A percentile compares a stretch with the other conserved stretches of the same genome.
These are phyloP conservation scores for Macrolepiota dolichaula DNA, from an alignment of 768 basidiomycete genomes.

Conservation along the genomic window DNA sequence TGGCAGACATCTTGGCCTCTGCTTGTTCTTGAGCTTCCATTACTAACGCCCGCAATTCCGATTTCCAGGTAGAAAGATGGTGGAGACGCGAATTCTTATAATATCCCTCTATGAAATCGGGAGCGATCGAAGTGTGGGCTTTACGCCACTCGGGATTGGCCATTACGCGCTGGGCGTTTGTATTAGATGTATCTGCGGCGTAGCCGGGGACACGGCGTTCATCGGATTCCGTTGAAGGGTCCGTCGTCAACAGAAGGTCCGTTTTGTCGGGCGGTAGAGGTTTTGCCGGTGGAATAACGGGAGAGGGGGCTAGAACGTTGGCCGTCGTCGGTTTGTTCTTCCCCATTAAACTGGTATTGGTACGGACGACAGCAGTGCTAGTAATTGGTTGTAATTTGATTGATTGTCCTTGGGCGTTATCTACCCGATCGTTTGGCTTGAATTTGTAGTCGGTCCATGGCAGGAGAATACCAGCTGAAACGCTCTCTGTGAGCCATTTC, in stretches of 20 bases:
- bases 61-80: constrained; percentile 88
- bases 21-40: constrained; percentile 73
- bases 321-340: background rate
- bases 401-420: constrained; percentile 46
- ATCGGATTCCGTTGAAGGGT: constrained; percentile 38
- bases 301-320: background rate
- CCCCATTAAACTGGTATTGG: background rate
- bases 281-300: background rate
- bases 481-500: constrained; percentile 85
- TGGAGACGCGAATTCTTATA: constrained; percentile 90
- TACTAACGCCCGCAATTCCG: constrained; percentile 79
- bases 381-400: constrained; percentile 32
- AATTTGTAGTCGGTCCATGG: constrained; percentile 81
- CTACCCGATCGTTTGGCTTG: constrained; percentile 42
- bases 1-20: constrained; percentile 31
- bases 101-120: constrained; percentile 84
- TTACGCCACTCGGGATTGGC: constrained; percentile 81
- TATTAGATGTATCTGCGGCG: constrained; percentile 66
- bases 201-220: constrained; percentile 56
- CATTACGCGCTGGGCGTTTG: constrained; percentile 74
- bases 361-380: background rate
- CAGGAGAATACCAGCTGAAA: constrained; percentile 59
- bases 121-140: constrained; percentile 81
- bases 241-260: constrained; percentile 34
- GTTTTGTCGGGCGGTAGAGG: constrained; percentile 11